Evolutionary conservation across 2,329 filamentous ascomycete species (phyloP).

Genomic region (Plectosphaerella sp.): DNA sequence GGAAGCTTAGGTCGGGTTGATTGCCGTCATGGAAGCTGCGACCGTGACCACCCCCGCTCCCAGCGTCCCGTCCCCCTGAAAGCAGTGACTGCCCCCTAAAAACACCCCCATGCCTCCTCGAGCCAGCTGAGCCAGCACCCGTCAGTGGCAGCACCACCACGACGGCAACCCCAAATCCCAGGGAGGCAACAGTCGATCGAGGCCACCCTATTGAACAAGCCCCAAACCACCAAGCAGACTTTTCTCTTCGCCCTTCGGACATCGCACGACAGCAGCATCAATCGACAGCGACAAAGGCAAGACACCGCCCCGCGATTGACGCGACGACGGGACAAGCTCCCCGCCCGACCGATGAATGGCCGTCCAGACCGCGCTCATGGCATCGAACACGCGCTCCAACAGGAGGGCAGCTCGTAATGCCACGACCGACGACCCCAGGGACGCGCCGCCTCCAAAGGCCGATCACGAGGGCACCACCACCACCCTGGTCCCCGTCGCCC

Average conservation of each 20-base stretch:
- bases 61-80: too few species aligned
- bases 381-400: constrained; percentile 47
- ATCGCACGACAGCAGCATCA: constrained; percentile 3
- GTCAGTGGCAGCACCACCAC: too few species aligned
- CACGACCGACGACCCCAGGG: constrained; percentile 14
- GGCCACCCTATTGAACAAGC: too few species aligned
- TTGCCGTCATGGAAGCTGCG: too few species aligned
- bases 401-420: constrained; percentile 30
- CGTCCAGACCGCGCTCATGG: constrained; percentile 34
- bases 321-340: constrained; percentile 3
- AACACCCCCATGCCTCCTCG: too few species aligned
- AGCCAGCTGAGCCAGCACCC: too few species aligned
- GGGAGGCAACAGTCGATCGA: too few species aligned
- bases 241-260: neutral
- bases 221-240: too few species aligned
- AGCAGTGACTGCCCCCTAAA: too few species aligned
- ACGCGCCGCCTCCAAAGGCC: constrained; percentile 22
- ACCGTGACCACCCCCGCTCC: too few species aligned
- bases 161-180: too few species aligned
- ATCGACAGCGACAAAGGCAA: constrained; percentile 7
- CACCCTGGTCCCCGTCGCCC: constrained; percentile 27
- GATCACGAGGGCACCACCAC: constrained; percentile 25
- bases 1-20: too few species aligned
- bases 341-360: constrained; percentile 20
- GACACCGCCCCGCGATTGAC: neutral